phyloP scores from a whole-genome alignment of 2,329 filamentous ascomycete genomes.

The Zymoseptoria brevis region DNA sequence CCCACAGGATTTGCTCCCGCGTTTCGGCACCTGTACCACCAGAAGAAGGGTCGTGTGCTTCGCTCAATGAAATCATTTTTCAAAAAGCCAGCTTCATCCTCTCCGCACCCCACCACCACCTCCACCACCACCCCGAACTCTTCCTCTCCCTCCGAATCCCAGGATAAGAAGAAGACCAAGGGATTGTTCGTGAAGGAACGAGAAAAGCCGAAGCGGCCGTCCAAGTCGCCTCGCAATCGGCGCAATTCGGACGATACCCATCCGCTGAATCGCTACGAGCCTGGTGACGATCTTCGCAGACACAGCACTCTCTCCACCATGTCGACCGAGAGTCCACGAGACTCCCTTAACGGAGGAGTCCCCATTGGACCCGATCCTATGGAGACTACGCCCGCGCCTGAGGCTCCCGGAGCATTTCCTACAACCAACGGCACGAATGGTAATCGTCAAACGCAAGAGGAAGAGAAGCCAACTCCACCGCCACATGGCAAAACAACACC shows the following conservation, averaged over 20 bases:
- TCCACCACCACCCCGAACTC: not conserved
- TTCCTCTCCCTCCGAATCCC: not conserved
- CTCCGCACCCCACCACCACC: not conserved
- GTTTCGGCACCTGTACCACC: not conserved
- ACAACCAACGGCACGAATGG: conserved; percentile 36
- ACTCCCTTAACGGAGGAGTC: conserved; percentile 18
- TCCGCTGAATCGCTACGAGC: conserved; percentile 82
- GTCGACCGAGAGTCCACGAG: conserved; percentile 9
- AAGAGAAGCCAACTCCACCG: conserved; percentile 54
- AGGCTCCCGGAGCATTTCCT: conserved; percentile 40
- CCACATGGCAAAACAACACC: conserved; percentile 52
- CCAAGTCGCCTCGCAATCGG: conserved; percentile 25
- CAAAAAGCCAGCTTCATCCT: not conserved
- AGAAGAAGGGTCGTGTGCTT: not conserved
- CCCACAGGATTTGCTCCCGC: not conserved
- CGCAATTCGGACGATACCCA: conserved; percentile 48
- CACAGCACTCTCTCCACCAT: conserved; percentile 50
- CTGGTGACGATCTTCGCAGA: conserved; percentile 77
- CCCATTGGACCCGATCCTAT: conserved; percentile 19
- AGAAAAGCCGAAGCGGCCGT: conserved; percentile 17
- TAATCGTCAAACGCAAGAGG: conserved; percentile 38
- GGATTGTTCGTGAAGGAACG: conserved; percentile 20
- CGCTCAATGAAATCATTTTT: not conserved
- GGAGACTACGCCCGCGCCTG: conserved; percentile 28
- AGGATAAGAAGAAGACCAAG: conserved; percentile 18